Conservation (phyloP, 2,329 filamentous ascomycete genomes). For the Microdochium nivale region DNA sequence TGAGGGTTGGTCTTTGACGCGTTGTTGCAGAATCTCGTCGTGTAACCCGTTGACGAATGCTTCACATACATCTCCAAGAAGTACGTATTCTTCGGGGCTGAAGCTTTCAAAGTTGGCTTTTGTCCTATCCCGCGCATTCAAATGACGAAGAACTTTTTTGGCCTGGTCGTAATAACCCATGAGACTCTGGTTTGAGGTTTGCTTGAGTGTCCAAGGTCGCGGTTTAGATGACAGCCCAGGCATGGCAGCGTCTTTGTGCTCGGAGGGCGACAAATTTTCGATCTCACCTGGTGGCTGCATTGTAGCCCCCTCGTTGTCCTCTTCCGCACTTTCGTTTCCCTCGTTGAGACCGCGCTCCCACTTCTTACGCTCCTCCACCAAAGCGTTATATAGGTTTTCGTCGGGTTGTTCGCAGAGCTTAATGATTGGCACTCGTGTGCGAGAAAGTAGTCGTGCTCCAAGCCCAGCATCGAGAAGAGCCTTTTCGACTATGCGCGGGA, state of each 20-base stretch:
- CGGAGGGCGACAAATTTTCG: background rate
- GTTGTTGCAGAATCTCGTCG: conserved; percentile 34
- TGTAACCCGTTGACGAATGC: conserved; percentile 47
- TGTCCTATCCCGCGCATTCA: conserved; percentile 41
- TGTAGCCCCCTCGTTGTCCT: conserved; percentile 10
- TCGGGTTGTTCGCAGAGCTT: conserved; percentile 72
- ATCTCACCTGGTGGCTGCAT: background rate
- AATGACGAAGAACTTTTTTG: conserved; percentile 38
- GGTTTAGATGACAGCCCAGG: background rate
- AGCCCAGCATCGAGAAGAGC: conserved; percentile 62
- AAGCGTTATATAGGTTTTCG: conserved; percentile 46
- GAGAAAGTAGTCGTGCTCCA: conserved; percentile 68
- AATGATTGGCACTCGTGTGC: conserved; percentile 78
- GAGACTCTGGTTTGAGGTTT: conserved; percentile 31
- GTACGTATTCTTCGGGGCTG: conserved; percentile 30
- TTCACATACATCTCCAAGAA: conserved; percentile 42
- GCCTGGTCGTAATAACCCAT: conserved; percentile 37
- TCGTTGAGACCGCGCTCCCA: conserved; percentile 55
- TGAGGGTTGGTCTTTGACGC: conserved; percentile 37
- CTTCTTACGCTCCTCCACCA: conserved; percentile 57
- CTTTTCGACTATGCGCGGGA: conserved; percentile 70
- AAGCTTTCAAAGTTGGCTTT: conserved; percentile 36
- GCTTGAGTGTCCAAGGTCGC: conserved; percentile 23
- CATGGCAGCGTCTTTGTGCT: background rate
- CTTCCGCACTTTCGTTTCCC: conserved; percentile 24